phyloP scores from a whole-genome alignment of 2,329 filamentous ascomycete species.

The Didymosphaeria variabile region DNA sequence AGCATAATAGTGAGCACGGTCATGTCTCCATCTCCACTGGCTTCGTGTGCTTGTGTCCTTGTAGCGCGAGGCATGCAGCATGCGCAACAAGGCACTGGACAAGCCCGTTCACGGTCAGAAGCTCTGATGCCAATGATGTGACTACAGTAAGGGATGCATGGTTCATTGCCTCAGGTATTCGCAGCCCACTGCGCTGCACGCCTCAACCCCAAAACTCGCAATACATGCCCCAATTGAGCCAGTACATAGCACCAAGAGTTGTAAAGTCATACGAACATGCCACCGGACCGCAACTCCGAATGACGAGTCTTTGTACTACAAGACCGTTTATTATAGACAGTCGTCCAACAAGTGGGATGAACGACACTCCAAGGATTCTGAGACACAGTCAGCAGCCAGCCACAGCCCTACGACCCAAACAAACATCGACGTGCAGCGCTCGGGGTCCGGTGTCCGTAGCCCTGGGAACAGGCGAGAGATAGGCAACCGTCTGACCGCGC shows the following conservation, averaged over 20 bases:
- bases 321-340: slow-evolving; percentile 9
- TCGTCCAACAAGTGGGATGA: slow-evolving; percentile 6
- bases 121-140: not conserved
- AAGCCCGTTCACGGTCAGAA: not conserved
- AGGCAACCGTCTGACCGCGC: slow-evolving; percentile 11
- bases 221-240: not conserved
- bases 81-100: not conserved
- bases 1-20: slow-evolving; percentile 1
- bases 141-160: not conserved
- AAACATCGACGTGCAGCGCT: slow-evolving; percentile 5
- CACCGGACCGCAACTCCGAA: not conserved
- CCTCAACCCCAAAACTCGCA: not conserved
- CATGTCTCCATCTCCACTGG: not conserved
- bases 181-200: not conserved
- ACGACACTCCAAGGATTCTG: not conserved
- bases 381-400: slow-evolving; percentile 16
- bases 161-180: not conserved
- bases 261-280: not conserved
- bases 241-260: not conserved
- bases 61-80: not conserved
- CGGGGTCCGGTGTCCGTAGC: slow-evolving; percentile 11
- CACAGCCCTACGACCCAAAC: slow-evolving; percentile 13
- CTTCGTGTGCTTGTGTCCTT: not conserved
- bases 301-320: slow-evolving; percentile 8
- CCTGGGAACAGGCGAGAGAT: slow-evolving; percentile 2